phyloP scores from a whole-genome alignment of 352 stramenopile genomes.

The Phytopythium cucurbitacearum region DNA sequence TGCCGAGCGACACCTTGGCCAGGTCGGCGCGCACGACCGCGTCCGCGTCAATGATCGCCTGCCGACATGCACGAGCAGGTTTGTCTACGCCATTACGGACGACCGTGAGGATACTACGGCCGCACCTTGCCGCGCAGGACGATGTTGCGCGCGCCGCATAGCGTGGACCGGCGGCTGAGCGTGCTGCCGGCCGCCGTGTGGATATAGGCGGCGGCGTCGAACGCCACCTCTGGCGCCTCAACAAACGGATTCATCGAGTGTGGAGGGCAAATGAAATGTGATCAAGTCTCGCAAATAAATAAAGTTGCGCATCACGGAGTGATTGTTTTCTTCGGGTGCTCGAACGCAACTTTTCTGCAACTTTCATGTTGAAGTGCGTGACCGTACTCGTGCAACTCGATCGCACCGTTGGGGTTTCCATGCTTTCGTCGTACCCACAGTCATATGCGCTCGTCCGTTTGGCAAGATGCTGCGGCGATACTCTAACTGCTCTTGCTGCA shows the following conservation, averaged over 20 bases:
- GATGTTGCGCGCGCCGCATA: slow-evolving; percentile 68
- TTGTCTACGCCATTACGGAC: neutral
- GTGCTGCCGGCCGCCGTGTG: slow-evolving; percentile 69
- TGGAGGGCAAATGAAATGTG: too few relatives aligned
- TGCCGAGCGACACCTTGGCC: slow-evolving; percentile 77
- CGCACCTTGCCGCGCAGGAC: slow-evolving; percentile 66
- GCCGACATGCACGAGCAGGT: neutral
- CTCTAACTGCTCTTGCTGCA: too few relatives aligned
- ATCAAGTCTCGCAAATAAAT: too few relatives aligned
- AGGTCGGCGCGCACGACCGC: slow-evolving; percentile 78
- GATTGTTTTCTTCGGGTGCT: too few relatives aligned
- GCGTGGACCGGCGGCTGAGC: slow-evolving; percentile 59
- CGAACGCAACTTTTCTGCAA: too few relatives aligned
- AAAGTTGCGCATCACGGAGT: too few relatives aligned
- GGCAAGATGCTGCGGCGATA: too few relatives aligned
- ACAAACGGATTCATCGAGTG: slow-evolving; percentile 51
- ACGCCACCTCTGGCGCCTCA: slow-evolving; percentile 41
- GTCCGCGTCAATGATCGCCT: slow-evolving; percentile 71
- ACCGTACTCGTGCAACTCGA: too few relatives aligned
- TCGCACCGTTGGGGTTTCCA: too few relatives aligned
- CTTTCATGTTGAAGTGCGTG: too few relatives aligned
- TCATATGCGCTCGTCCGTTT: too few relatives aligned
- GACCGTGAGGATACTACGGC: neutral
- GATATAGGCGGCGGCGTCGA: slow-evolving; percentile 59
- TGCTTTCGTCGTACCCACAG: too few relatives aligned